Evolutionary conservation across 345 rosid species (phyloP).

Genomic region (Melastoma malabathricum): DNA sequence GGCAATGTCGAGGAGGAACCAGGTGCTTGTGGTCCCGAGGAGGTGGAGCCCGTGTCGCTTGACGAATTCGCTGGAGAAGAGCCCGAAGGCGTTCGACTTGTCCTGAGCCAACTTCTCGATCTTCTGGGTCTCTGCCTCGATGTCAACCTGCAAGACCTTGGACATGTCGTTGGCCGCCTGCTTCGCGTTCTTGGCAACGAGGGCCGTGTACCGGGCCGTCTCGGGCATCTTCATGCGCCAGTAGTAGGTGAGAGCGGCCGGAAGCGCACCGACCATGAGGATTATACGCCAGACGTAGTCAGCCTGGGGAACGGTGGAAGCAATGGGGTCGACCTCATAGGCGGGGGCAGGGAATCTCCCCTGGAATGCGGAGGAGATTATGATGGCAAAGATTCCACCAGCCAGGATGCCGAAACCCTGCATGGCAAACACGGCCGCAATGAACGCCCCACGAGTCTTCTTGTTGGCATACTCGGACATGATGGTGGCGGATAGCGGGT

Average conservation of each 20-base stretch:
- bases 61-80: constrained; percentile 18
- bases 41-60: constrained; percentile 28
- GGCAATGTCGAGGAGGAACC: constrained; percentile 33
- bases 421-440: constrained; percentile 12
- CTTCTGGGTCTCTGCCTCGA: constrained; percentile 8
- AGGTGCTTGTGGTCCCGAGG: constrained; percentile 24
- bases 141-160: constrained; percentile 9
- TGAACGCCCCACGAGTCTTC: constrained; percentile 9
- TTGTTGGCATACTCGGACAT: constrained; percentile 34
- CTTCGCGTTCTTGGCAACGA: constrained; percentile 12
- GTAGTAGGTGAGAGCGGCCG: constrained; percentile 10
- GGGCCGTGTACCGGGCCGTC: constrained; percentile 14
- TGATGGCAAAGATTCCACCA: constrained; percentile 9
- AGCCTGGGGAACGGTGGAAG: constrained; percentile 6
- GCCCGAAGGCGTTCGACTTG: constrained; percentile 10
- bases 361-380: constrained; percentile 4
- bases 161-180: constrained; percentile 13
- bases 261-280: constrained; percentile 10
- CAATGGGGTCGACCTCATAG: constrained; percentile 10
- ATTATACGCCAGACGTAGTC: constrained; percentile 11
- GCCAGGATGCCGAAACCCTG: constrained; percentile 12
- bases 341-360: constrained; percentile 4
- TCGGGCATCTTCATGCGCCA: constrained; percentile 12
- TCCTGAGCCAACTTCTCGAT: background rate
- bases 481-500: constrained; percentile 32